Conservation (phyloP, 257 asterid species). For the Penstemon barbatus region DNA sequence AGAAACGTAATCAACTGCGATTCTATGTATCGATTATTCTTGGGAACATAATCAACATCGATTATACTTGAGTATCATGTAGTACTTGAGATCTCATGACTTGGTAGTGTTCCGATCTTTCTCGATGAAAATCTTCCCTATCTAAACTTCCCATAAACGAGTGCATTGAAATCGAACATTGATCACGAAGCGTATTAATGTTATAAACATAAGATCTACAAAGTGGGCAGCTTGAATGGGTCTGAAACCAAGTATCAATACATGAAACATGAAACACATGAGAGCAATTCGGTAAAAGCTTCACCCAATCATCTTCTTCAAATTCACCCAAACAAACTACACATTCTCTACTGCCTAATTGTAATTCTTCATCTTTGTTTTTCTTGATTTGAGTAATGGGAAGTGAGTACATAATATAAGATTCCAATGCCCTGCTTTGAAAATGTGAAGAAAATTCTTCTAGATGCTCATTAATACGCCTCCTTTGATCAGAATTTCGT, state of each 20-base stretch:
- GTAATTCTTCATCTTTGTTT: conserved; percentile 17
- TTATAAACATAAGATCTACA: conserved; percentile 47
- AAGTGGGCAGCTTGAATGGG: conserved; percentile 74
- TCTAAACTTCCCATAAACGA: conserved; percentile 39
- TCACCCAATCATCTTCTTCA: conserved; percentile 67
- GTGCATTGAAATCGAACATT: conserved; percentile 25
- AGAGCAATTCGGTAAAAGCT: conserved; percentile 56
- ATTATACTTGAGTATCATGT: conserved; percentile 7
- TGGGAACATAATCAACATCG: neutral
- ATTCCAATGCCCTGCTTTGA: conserved; percentile 58
- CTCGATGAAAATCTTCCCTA: conserved; percentile 48
- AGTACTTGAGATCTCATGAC: conserved; percentile 16
- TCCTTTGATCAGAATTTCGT: conserved; percentile 37
- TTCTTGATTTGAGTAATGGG: conserved; percentile 62
- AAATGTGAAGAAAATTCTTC: conserved; percentile 52
- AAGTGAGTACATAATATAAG: conserved; percentile 52
- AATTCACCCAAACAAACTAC: conserved; percentile 77
- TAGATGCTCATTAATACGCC: conserved; percentile 40
- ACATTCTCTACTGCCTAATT: conserved; percentile 36
- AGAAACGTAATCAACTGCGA: conserved; percentile 12
- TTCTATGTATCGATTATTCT: neutral
- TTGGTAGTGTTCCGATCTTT: conserved; percentile 30
- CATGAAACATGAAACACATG: conserved; percentile 75
- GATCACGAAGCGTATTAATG: conserved; percentile 9
- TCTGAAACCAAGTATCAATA: conserved; percentile 78